Conservation (phyloP, 352 stramenopile species). For the Globisporangium barbulae region DNA sequence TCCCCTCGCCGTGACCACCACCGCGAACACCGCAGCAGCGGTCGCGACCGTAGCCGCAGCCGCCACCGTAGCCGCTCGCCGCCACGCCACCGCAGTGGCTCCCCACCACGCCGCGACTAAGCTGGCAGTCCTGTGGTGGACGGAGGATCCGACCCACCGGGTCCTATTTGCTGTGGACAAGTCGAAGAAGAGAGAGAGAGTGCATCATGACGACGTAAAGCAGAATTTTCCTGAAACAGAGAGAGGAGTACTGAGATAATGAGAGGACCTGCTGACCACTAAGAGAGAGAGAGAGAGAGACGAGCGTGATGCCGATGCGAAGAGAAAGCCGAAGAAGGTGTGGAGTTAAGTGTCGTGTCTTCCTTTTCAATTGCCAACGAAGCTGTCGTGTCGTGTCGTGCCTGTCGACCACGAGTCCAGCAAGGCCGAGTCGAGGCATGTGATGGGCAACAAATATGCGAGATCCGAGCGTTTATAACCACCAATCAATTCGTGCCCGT, state of each 20-base stretch:
- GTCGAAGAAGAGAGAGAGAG: conserved; percentile 1
- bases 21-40: conserved; percentile 16
- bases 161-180: conserved; percentile 1
- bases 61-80: conserved; percentile 45
- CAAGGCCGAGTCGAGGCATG: not conserved
- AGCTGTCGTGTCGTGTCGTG: not conserved
- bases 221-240: conserved; percentile 9
- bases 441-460: not conserved
- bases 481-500: not conserved
- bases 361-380: conserved; percentile 4
- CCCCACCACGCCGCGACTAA: conserved; percentile 55
- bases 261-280: conserved; percentile 12
- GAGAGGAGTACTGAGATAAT: conserved; percentile 19
- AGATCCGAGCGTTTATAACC: conserved; percentile 2
- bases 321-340: conserved; percentile 4
- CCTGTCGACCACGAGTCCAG: not conserved
- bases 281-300: conserved; percentile 15
- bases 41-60: conserved; percentile 29
- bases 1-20: conserved; percentile 32
- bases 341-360: conserved; percentile 7
- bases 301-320: conserved; percentile 12
- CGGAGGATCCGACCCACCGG: not conserved
- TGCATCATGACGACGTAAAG: not conserved
- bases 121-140: conserved; percentile 1
- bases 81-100: conserved; percentile 39